phyloP scores from a whole-genome alignment of 108 stramenopile species.

The Cyclostephanos tholiformis region DNA sequence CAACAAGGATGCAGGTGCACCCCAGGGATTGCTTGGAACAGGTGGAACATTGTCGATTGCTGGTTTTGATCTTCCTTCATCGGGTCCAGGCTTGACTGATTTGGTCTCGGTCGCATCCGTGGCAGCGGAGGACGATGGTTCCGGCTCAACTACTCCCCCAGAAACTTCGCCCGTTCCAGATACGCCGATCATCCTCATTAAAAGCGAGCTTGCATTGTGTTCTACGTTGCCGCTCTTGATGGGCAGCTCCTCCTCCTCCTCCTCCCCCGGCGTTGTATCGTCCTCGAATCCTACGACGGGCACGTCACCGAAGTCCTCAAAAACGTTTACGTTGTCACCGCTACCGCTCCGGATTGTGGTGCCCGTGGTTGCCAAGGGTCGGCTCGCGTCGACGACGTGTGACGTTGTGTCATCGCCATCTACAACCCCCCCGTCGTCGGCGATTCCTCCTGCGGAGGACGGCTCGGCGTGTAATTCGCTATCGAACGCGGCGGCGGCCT shows the following conservation, averaged over 20 bases:
- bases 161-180: constrained; percentile 36
- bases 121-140: neutral
- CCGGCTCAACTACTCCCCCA: neutral
- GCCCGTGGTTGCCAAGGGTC: constrained; percentile 79
- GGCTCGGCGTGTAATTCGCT: constrained; percentile 65
- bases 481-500: constrained; percentile 70
- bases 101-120: neutral
- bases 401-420: constrained; percentile 18
- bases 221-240: constrained; percentile 65
- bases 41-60: constrained; percentile 34
- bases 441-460: neutral
- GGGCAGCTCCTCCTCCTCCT: constrained; percentile 38
- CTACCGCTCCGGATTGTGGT: constrained; percentile 81
- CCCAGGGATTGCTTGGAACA: constrained; percentile 80
- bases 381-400: constrained; percentile 61
- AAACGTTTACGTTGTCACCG: constrained; percentile 84
- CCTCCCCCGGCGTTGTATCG: constrained; percentile 20
- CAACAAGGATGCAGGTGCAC: constrained; percentile 35
- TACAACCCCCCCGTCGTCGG: constrained; percentile 1
- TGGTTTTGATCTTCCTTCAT: constrained; percentile 17
- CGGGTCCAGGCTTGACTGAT: constrained; percentile 1
- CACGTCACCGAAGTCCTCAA: constrained; percentile 83
- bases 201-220: constrained; percentile 67
- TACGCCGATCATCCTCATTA: constrained; percentile 92
- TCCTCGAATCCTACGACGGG: neutral